phyloP scores from a whole-genome alignment of 345 rosid species.

The Laguncularia racemosa region DNA sequence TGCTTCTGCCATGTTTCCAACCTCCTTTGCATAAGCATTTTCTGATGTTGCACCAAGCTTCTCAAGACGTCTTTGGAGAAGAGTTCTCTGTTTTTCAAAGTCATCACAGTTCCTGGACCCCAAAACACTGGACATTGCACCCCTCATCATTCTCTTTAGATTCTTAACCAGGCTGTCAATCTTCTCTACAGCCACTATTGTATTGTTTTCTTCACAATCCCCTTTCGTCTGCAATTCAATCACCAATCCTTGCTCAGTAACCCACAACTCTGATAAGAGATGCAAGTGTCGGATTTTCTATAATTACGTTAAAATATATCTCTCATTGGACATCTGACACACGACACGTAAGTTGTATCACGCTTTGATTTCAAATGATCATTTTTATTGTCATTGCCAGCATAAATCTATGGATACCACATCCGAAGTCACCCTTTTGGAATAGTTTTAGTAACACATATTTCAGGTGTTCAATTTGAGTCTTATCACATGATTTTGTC shows the following conservation, averaged over 20 bases:
- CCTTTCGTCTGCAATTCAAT: conserved; percentile 46
- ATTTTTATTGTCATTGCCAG: too few relatives aligned
- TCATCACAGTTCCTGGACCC: conserved; percentile 34
- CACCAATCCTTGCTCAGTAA: not conserved
- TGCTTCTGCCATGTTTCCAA: conserved; percentile 69
- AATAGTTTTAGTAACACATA: too few relatives aligned
- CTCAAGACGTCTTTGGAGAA: conserved; percentile 44
- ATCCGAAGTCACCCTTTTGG: too few relatives aligned
- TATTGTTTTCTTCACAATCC: conserved; percentile 46
- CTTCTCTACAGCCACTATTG: conserved; percentile 39
- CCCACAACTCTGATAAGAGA: not conserved
- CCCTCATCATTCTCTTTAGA: conserved; percentile 48
- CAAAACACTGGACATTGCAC: conserved; percentile 30
- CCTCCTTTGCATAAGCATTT: conserved; percentile 39
- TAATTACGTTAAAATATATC: too few relatives aligned
- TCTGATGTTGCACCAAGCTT: conserved; percentile 37
- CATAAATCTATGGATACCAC: too few relatives aligned
- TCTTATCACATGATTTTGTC: too few relatives aligned
- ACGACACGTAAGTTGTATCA: too few relatives aligned
- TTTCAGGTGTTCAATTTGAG: too few relatives aligned
- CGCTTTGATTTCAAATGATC: too few relatives aligned
- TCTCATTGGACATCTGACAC: too few relatives aligned
- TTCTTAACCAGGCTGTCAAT: conserved; percentile 50
- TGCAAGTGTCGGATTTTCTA: not conserved
- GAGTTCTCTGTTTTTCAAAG: conserved; percentile 49